These are phyloP conservation scores for Typha latifolia DNA, from an alignment of 176 grass and related monocot genomes.

Conservation along the genomic window DNA sequence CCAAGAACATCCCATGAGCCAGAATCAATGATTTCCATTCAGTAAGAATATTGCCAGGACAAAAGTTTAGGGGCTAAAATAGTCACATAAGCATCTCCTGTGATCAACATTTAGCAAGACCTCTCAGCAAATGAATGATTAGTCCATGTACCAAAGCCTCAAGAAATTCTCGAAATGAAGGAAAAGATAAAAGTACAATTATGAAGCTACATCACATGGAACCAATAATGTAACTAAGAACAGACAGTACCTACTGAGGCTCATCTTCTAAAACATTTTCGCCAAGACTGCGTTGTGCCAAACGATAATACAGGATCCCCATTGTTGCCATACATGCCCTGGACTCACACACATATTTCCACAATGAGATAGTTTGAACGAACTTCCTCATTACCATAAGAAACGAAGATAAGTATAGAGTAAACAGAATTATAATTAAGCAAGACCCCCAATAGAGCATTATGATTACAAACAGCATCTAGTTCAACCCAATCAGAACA, in stretches of 20 bases:
- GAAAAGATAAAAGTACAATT: conserved; percentile 23
- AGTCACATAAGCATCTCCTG: conserved; percentile 29
- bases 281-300: conserved; percentile 73
- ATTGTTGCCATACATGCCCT: conserved; percentile 97
- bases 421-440: too few species aligned
- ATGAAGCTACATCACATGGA: conserved; percentile 1
- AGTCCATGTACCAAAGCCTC: conserved; percentile 11
- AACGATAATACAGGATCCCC: conserved; percentile 85
- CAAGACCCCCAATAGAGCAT: too few species aligned
- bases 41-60: background rate
- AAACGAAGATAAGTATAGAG: too few species aligned
- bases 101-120: conserved; percentile 22
- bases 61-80: background rate
- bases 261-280: conserved; percentile 60
- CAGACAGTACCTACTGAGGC: conserved; percentile 38
- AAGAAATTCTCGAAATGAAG: conserved; percentile 14
- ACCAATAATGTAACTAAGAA: conserved; percentile 1
- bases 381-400: too few species aligned
- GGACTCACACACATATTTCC: conserved; percentile 23
- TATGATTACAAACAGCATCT: too few species aligned
- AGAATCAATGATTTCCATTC: background rate
- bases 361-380: conserved; percentile 1
- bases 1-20: background rate
- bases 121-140: background rate
- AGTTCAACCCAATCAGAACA: too few species aligned